Conservation (phyloP, 345 rosid species). For the Bruguiera gymnorhiza region DNA sequence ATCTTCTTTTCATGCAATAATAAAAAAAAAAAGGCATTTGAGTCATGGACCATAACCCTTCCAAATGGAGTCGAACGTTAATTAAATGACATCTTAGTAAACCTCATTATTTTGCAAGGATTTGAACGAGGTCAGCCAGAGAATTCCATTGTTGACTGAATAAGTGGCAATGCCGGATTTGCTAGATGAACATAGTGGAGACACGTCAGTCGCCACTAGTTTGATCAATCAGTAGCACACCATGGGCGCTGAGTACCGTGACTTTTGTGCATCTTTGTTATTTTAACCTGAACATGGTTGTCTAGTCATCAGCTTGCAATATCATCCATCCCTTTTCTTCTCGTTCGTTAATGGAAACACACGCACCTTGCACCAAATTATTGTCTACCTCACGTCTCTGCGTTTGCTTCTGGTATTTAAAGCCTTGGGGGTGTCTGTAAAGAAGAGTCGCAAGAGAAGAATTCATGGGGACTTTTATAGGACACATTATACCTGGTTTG, state of each 20-base stretch:
- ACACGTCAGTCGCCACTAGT: conserved; percentile 28
- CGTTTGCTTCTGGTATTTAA: conserved; percentile 28
- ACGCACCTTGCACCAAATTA: conserved; percentile 51
- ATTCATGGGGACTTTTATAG: conserved; percentile 65
- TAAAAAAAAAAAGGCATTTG: too few relatives aligned
- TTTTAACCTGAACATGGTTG: too few relatives aligned
- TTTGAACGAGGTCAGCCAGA: conserved; percentile 10
- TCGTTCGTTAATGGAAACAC: conserved; percentile 50
- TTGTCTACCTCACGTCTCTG: neutral
- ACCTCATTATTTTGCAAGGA: conserved; percentile 7
- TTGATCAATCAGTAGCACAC: conserved; percentile 18
- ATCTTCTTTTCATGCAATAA: too few relatives aligned
- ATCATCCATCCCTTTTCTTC: conserved; percentile 12
- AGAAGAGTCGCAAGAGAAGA: conserved; percentile 14
- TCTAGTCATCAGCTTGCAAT: too few relatives aligned
- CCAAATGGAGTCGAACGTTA: neutral
- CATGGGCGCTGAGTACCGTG: too few relatives aligned
- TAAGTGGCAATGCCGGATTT: conserved; percentile 29
- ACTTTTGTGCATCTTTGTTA: too few relatives aligned
- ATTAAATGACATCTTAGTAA: conserved; percentile 14
- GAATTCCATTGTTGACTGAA: conserved; percentile 12
- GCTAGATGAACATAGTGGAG: conserved; percentile 22
- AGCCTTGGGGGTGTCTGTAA: conserved; percentile 13
- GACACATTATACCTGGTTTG: conserved; percentile 70
- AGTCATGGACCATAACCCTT: neutral